phyloP scores from a whole-genome alignment of 768 basidiomycete species.

The Rossbeevera mucosa region DNA sequence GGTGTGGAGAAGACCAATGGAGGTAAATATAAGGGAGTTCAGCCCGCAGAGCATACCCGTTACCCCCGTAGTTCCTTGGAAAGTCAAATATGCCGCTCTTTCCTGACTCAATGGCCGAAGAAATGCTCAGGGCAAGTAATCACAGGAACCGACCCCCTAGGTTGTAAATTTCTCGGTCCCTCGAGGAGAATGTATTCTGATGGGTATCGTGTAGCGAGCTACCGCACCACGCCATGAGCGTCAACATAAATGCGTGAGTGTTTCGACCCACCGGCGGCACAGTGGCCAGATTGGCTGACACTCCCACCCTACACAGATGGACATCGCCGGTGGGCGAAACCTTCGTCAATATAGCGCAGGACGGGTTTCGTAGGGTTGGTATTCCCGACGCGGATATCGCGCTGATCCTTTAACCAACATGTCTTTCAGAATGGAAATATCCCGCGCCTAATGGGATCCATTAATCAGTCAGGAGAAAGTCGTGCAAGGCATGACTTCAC shows the following conservation, averaged over 20 bases:
- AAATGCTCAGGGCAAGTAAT: background rate
- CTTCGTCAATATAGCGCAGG: background rate
- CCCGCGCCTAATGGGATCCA: background rate
- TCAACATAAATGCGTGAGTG: slow-evolving; percentile 7
- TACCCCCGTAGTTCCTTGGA: background rate
- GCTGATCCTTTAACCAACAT: background rate
- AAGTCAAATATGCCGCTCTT: background rate
- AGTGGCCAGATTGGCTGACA: background rate
- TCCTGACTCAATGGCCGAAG: background rate
- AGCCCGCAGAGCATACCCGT: background rate
- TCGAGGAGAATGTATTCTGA: background rate
- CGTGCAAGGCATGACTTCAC: background rate
- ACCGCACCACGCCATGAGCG: background rate
- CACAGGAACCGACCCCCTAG: fast-evolving
- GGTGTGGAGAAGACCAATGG: background rate
- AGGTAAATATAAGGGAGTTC: background rate
- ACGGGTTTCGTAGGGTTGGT: background rate
- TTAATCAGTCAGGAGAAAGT: background rate
- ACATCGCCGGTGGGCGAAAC: background rate
- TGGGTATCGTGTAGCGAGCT: background rate
- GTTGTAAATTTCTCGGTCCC: background rate
- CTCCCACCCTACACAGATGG: background rate
- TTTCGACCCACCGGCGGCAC: background rate
- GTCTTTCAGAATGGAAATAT: background rate
- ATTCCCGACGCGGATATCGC: background rate